Conservation (phyloP, 2,329 filamentous ascomycete species). For the Phaeophleospora eucalypticola region DNA sequence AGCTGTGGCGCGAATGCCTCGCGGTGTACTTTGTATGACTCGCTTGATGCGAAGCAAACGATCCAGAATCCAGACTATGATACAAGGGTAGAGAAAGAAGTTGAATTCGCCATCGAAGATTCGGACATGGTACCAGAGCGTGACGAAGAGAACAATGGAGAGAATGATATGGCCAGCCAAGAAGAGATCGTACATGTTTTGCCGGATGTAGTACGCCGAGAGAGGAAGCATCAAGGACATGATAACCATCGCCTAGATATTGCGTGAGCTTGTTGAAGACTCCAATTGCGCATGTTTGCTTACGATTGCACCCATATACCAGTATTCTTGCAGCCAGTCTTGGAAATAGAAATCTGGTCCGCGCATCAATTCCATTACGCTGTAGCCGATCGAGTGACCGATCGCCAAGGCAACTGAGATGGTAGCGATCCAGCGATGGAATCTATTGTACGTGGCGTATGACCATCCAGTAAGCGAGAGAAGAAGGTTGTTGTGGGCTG, state of each 20-base stretch:
- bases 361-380: constrained; percentile 37
- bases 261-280: too few species aligned
- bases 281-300: too few species aligned
- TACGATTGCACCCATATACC: constrained; percentile 49
- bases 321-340: constrained; percentile 44
- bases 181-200: constrained; percentile 51
- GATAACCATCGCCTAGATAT: constrained; percentile 35
- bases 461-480: constrained; percentile 67
- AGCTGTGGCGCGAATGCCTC: constrained; percentile 34
- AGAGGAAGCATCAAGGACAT: constrained; percentile 47
- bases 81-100: constrained; percentile 48
- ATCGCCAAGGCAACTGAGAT: constrained; percentile 60
- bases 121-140: constrained; percentile 53
- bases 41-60: constrained; percentile 45
- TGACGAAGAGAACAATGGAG: constrained; percentile 43
- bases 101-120: constrained; percentile 51
- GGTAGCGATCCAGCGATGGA: constrained; percentile 64
- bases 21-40: constrained; percentile 31
- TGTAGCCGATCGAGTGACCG: constrained; percentile 59
- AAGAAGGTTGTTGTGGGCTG: constrained; percentile 62
- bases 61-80: constrained; percentile 50
- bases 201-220: constrained; percentile 51
- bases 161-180: constrained; percentile 45
- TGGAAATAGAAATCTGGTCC: constrained; percentile 9
- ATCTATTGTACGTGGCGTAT: constrained; percentile 62